Base-by-base conservation (phyloP, 306 rosid genomes). In the Alnus glutinosa region DNA sequence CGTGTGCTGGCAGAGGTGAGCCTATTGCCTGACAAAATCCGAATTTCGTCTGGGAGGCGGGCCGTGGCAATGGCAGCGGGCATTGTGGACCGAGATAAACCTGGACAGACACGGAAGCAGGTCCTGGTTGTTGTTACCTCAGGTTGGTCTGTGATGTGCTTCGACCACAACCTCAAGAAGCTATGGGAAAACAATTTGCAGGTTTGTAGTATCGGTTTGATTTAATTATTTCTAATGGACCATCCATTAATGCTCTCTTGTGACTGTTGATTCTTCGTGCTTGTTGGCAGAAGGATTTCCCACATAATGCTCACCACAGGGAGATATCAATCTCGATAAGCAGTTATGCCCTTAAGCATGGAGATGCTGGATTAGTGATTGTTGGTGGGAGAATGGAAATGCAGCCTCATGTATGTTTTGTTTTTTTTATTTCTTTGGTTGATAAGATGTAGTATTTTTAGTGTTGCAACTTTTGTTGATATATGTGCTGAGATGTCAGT, bases 321-420 rank as follows among this genome's bases (percentile, higher is more conserved):
- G 99, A 93, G 87, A 89, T 93, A 77, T 59, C 99, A 13, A 96
- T 96, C 80, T 93, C 96, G 7, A 75, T 96, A 58, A 93, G 87
- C 87, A 93, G 91, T 87, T 96, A 96, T 84, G 90, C 98, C 49
- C 85, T 96, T 47, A 91, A 81, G 89, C 99, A 93, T 85, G 99
- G 98, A 72, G 99, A 96, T 86, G 67, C 94, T 9, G 99, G 99
- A 75, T 85, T 96, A 87, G 83, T 96, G 83, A 90, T 96, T 84
- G 90, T 96, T 78, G 99, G 98, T 78, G 99, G 97, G 73, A 91
- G 99, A 82, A 91, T 96, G 99, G 99, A 96, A 88, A 83, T 91
- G 87, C 97, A 91, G 86, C 90, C 96, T 72, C 97, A 93, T 82
- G 99, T 96, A 91, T 79, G 93, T 77, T 42, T 68, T 19, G 57